A percentile compares a stretch with the other conserved stretches of the same genome.
These are phyloP conservation scores for Solanum hybrid DNA, from an alignment of 305 asterid genomes.

Conservation along the genomic window DNA sequence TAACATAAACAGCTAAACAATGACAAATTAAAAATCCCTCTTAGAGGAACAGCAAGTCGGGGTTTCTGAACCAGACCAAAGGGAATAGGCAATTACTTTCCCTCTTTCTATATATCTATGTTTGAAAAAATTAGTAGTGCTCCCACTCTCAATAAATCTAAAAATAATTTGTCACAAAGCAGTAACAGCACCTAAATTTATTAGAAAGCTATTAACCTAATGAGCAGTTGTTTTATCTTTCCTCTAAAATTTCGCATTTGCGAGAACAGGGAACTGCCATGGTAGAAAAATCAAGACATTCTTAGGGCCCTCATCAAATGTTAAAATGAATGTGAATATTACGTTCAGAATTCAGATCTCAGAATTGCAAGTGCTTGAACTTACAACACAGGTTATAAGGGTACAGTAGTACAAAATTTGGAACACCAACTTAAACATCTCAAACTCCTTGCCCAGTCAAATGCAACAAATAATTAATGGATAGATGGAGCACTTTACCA, in stretches of 20 bases:
- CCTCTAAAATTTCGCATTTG: neutral
- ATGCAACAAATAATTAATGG: neutral
- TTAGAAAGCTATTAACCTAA: neutral
- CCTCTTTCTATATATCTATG: neutral
- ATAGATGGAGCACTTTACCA: neutral
- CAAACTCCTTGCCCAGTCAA: neutral
- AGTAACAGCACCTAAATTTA: neutral
- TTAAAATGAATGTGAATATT: neutral
- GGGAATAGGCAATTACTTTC: neutral
- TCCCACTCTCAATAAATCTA: neutral
- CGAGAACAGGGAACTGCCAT: neutral
- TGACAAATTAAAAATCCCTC: neutral
- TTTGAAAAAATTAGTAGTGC: neutral
- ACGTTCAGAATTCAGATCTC: neutral
- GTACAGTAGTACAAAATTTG: neutral
- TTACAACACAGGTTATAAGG: neutral
- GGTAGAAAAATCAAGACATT: neutral
- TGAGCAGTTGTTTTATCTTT: neutral
- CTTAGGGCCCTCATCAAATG: neutral
- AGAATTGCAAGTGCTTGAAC: neutral
- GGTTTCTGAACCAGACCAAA: neutral
- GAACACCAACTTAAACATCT: neutral
- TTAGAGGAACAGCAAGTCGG: neutral
- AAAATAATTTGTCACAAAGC: neutral
- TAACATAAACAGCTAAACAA: neutral